Evolutionary conservation across 306 rosid genomes (phyloP).

Genomic region (Gastrolobium villosum): DNA sequence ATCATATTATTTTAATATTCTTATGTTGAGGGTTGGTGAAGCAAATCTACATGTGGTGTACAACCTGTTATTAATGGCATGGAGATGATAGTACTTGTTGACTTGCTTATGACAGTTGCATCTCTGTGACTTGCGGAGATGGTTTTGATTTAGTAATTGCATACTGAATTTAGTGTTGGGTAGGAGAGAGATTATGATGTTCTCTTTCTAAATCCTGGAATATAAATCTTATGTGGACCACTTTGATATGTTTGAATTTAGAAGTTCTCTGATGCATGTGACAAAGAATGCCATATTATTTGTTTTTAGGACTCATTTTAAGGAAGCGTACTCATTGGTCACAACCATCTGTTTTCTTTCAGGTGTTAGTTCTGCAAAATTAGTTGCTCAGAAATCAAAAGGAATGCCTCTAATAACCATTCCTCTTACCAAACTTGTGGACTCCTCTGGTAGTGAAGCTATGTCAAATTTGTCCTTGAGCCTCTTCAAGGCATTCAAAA

Average conservation of each 20-base stretch:
- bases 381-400: slow-evolving; percentile 84
- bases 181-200: slow-evolving; percentile 8
- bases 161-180: background rate
- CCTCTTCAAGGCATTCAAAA: slow-evolving; percentile 71
- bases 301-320: slow-evolving; percentile 34
- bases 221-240: background rate
- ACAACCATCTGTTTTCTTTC: slow-evolving; percentile 30
- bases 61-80: slow-evolving; percentile 7
- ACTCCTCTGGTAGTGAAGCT: slow-evolving; percentile 69
- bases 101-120: slow-evolving; percentile 15
- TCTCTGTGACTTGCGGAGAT: background rate
- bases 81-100: slow-evolving; percentile 11
- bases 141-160: slow-evolving; percentile 1
- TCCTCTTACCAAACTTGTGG: slow-evolving; percentile 73
- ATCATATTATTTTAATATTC: background rate
- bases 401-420: slow-evolving; percentile 87
- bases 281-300: slow-evolving; percentile 35
- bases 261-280: slow-evolving; percentile 21
- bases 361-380: slow-evolving; percentile 70
- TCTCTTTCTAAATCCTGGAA: slow-evolving; percentile 16
- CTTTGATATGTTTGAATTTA: slow-evolving; percentile 36
- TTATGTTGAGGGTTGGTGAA: slow-evolving; percentile 5
- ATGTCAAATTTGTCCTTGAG: slow-evolving; percentile 65
- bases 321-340: slow-evolving; percentile 31
- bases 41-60: background rate